phyloP scores from a whole-genome alignment of 352 stramenopile species.

The Phytophthora foliorum region DNA sequence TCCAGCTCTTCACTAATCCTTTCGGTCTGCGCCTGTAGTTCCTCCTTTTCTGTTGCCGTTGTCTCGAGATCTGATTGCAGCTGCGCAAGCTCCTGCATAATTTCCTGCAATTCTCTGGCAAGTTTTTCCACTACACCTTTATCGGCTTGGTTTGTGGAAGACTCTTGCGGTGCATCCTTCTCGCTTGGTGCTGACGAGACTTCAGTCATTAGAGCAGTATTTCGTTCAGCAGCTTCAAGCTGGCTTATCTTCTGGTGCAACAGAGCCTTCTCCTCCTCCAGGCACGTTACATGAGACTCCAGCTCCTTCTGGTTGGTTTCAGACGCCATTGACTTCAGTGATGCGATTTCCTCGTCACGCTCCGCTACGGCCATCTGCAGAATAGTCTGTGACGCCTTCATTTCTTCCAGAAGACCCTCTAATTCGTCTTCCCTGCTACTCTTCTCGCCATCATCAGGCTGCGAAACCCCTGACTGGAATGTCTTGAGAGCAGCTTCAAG shows the following conservation, averaged over 20 bases:
- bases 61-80: conserved; percentile 42
- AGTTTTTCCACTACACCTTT: conserved; percentile 33
- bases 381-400: conserved; percentile 30
- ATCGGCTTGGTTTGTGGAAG: conserved; percentile 11
- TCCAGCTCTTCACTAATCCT: conserved; percentile 48
- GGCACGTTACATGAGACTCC: conserved; percentile 32
- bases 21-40: conserved; percentile 43
- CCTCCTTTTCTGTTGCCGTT: conserved; percentile 46
- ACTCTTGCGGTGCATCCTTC: not conserved
- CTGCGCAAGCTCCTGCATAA: conserved; percentile 50
- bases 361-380: conserved; percentile 30
- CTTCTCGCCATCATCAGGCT: conserved; percentile 6
- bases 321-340: conserved; percentile 9
- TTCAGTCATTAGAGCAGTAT: conserved; percentile 4
- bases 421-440: conserved; percentile 18
- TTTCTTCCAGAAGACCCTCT: conserved; percentile 17
- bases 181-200: not conserved
- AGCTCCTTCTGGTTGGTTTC: conserved; percentile 19
- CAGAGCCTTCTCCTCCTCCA: conserved; percentile 48
- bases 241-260: conserved; percentile 39
- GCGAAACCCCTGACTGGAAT: conserved; percentile 5
- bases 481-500: conserved; percentile 36
- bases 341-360: conserved; percentile 38
- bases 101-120: conserved; percentile 41
- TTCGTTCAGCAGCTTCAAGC: conserved; percentile 22